A percentile compares a stretch with the other conserved stretches of the same genome.
phyloP scores from a whole-genome alignment of 768 basidiomycete species.

The Mycena metata region DNA sequence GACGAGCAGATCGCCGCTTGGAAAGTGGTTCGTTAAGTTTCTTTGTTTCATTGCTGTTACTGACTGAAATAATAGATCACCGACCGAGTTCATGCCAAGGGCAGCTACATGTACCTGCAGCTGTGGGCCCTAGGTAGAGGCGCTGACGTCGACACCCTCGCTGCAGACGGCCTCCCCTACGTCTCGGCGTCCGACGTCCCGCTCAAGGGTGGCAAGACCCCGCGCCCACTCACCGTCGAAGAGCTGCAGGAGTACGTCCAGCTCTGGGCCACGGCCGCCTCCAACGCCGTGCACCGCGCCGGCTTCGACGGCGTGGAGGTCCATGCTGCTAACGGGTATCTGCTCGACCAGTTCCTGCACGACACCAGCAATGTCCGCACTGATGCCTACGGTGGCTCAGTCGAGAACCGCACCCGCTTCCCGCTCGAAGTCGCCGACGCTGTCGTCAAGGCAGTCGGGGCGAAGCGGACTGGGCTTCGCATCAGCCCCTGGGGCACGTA shows the following conservation, averaged over 20 bases:
- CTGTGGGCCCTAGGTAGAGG: slow-evolving; percentile 63
- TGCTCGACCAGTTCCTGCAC: slow-evolving; percentile 41
- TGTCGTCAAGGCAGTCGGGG: slow-evolving; percentile 1
- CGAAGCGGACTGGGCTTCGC: slow-evolving; percentile 57
- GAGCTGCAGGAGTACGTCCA: slow-evolving; percentile 53
- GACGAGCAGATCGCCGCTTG: slow-evolving; percentile 61
- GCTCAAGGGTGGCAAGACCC: slow-evolving; percentile 25
- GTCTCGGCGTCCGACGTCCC: slow-evolving; percentile 46
- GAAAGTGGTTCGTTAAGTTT: slow-evolving; percentile 52
- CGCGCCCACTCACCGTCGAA: slow-evolving; percentile 47
- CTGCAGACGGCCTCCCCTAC: slow-evolving; percentile 43
- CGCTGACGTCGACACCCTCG: slow-evolving; percentile 42
- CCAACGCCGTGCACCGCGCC: slow-evolving; percentile 58
- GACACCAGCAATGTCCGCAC: slow-evolving; percentile 5
- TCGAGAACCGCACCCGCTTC: background rate
- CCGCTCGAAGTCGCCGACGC: slow-evolving; percentile 1
- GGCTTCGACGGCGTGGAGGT: slow-evolving; percentile 73
- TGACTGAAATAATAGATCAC: slow-evolving; percentile 24
- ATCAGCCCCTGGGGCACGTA: slow-evolving; percentile 55
- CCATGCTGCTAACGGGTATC: slow-evolving; percentile 48
- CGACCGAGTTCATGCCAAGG: slow-evolving; percentile 39
- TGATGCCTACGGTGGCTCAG: background rate
- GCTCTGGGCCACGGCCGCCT: slow-evolving; percentile 60
- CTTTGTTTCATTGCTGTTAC: background rate
- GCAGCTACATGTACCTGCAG: slow-evolving; percentile 58